Evolutionary conservation across 768 basidiomycete genomes (phyloP), one percentile per base, ranked within the genome.

Genomic region (Termitomyces sp.): DNA sequence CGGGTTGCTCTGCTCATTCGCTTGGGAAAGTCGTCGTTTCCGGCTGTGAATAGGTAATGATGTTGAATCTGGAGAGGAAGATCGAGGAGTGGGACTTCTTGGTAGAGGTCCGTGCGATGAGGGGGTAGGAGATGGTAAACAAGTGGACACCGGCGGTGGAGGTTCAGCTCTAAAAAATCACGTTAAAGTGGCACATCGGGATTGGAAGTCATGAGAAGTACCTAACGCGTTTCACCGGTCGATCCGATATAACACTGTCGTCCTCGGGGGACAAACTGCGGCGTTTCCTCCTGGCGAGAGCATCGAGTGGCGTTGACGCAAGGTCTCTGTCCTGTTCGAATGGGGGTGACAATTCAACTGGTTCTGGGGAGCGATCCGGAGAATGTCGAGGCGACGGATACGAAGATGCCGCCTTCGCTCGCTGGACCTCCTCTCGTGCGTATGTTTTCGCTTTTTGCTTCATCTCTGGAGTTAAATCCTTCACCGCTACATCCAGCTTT

Each of bases 11-110:
- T 62, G 41, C 1, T 48, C 49, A 8, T 70, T 70, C 1, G 65
- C 54, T 6, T 77, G 72, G 2, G 77, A 79, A 18, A 77, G 58
- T 0, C 73, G 69, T 35, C 78, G 74, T 61, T 79, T 79, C 8
- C 75, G 71, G 38, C 61, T 70, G 20, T 40, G 26, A 40, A 23
- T 26, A 30, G 60, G 49, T 3, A 55, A 55, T 38, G 46, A 35
- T 20, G 13, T 14, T 14, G 32, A 56, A 54, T 30, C 28, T 57
- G 41, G 10, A 40, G 57, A 30, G n/a, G 13, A 51, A 35, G 23
- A 14, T 23, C 13, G 35, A 7, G 51, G 36, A 18, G 55, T 58
- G 26, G 33, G 14, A 14, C 44, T 50, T 16, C 28, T 18, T 53
- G 49, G 46, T 30, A 55, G 50, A n/a, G 54, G 50, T 36, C 59